Evolutionary conservation across 768 basidiomycete species (phyloP).

Genomic region (Mycena metata): DNA sequence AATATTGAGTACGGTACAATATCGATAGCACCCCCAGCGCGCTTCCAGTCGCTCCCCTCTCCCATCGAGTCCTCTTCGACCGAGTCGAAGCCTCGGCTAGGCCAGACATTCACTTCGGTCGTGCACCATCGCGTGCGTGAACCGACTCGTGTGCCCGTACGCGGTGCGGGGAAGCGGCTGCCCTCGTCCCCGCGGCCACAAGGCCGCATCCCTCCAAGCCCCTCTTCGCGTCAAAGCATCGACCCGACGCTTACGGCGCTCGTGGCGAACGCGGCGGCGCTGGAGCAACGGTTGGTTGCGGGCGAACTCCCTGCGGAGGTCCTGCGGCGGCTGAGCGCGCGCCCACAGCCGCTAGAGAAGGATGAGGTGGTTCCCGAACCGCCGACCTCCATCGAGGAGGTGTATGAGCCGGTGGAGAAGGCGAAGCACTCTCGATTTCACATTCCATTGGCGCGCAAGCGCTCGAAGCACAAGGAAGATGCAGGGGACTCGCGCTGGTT

Average conservation of each 20-base stretch:
- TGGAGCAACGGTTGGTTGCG: slow-evolving; percentile 26
- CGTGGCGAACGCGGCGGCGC: slow-evolving; percentile 27
- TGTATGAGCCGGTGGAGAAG: not conserved
- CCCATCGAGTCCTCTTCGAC: not conserved
- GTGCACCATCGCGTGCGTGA: slow-evolving; percentile 29
- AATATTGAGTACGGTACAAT: slow-evolving; percentile 9
- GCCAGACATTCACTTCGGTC: slow-evolving; percentile 30
- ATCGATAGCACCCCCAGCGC: not conserved
- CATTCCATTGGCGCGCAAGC: slow-evolving; percentile 10
- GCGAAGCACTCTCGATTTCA: slow-evolving; percentile 16
- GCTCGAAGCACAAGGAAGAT: slow-evolving; percentile 16
- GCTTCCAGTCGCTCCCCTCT: not conserved
- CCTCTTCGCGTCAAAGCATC: not conserved
- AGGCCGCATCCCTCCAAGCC: not conserved
- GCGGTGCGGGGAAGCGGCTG: slow-evolving; percentile 13
- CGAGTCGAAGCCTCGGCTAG: not conserved
- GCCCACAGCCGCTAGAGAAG: not conserved
- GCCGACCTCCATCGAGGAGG: not conserved
- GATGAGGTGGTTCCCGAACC: not conserved
- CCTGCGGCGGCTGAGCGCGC: slow-evolving; percentile 24
- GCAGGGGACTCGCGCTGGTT: slow-evolving; percentile 22
- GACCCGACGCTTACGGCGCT: slow-evolving; percentile 23
- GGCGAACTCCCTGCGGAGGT: slow-evolving; percentile 31
- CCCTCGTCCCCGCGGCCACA: slow-evolving; percentile 25
- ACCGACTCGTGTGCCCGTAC: not conserved